Evolutionary conservation across 768 basidiomycete genomes (phyloP), one percentile per base, ranked within the genome.

Genomic region (Rhizopogon vulgaris): DNA sequence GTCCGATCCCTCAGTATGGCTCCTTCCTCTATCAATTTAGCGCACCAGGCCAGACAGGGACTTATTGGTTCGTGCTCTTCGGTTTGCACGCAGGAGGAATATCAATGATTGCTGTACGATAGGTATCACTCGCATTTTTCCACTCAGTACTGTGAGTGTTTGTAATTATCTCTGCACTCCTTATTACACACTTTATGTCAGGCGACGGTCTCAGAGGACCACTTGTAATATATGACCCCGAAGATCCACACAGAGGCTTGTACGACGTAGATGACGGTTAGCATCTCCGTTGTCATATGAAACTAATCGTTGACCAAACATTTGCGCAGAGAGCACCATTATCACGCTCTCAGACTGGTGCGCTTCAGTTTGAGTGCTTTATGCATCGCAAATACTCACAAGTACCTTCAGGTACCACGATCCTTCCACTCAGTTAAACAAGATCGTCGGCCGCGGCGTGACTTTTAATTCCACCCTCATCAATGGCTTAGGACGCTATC

Each of bases 241-340:
- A 69, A 12, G 77, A 79, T 53, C 78, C 77, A 14, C 67, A 66
- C 48, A 57, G 50, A 1, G 34, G 58, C 10, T 50, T 77, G 15
- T 78, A 78, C 53, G 76, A 78, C 51, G 63, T 76, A 11, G 76
- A 78, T 51, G 68, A 79, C 58, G 75, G 76, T 75, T 25, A 38
- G 56, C 54, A 17, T 24, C 28, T 34, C 45, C 43, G 9, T 36
- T 39, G 49, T 50, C 6, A 46, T 46, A 12, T 15, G 5, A 24
- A 6, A 15, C 18, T 5, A 14, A 32, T 6, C 14, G 3, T 39
- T 59, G 11, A 60, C 40, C 15, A 38, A 48, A 2, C 11, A 12
- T 28, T 41, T 30, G 41, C 15, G 12, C 40, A 75, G 76, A 72
- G 38, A 59, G 46, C n/a, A 77, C 76, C 3, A 48, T 78, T 27